Evolutionary conservation across 2,329 filamentous ascomycete genomes (phyloP), one percentile per base, ranked within the genome.

Genomic region (Ascochyta pisi): DNA sequence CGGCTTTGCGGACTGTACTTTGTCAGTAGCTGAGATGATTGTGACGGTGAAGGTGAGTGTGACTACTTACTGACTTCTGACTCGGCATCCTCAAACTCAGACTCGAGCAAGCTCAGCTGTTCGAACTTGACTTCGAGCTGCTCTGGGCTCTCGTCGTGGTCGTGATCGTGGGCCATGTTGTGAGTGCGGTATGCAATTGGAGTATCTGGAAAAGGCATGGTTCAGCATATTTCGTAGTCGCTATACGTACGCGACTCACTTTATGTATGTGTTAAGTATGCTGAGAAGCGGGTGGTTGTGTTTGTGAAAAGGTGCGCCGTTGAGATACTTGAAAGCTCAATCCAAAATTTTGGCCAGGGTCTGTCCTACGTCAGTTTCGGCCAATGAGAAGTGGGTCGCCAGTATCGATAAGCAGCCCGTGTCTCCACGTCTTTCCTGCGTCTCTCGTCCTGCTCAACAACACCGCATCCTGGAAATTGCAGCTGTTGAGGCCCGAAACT

Each of bases 21-120:
- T 29, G 45, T 68, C 48, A 70, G 54, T 26, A 41, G 24, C 15
- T 52, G 37, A 19, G 19, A 19, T 19, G 19, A 19, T 19, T 19
- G 10, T 37, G 16, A 19, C 1, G 9, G 7, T 29, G 42, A 19
- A 13, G 24, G 19, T 15, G 16, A 6, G 15, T 10, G 16, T 34
- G 19, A 19, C 6, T 43, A 57, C 66, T 74, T 82, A 96, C 92
- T 83, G 69, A 95, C 88, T 74, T 96, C 89, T 33, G 88, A 83
- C 78, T 97, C 92, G 33, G 87, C 87, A 68, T 93, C 86, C 57
- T 93, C 88, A 69, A 96, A 96, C 62, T 96, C 89, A 65, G 87
- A 84, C 81, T 96, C 91, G 62, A 97, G 82, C 54, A 89, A 84
- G 55, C 86, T 84, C 62, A 98, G 86, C 74, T 94, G 86, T 77